Base-by-base conservation (phyloP, 352 stramenopile genomes). In the Aphanomyces cochlioides region DNA sequence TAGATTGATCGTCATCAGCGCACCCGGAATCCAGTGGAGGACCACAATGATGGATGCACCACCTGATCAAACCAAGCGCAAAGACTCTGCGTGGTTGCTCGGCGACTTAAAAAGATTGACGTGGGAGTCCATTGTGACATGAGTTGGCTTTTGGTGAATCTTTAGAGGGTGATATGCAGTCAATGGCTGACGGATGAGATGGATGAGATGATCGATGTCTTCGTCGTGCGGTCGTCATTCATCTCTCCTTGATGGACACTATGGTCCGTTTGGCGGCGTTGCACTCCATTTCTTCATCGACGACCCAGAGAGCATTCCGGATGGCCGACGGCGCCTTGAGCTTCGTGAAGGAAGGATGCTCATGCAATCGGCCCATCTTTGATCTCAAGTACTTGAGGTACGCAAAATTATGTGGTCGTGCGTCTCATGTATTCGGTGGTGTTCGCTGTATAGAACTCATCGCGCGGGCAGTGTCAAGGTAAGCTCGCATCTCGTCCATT, bases 351-450 rank as follows among this genome's bases (percentile, higher is more conserved):
- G 59, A 67, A 50, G 59, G 43, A 19, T 67, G 59, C 43, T 10
- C n/a, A 5, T 67, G 59, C 59, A 54, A 56, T 34, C 59, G 59
- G 17, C 59, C 59, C 4, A 19, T 67, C 12, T 67, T 67, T 36
- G 59, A 67, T 21, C 59, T 50, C 59, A 67, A 67, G 59, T 67
- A 67, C 43, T 45, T 67, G 41, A 48, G 59, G 59, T 67, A 67
- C 7, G 17, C n/a, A 15, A n/a, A 50, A 7, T 48, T 21, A 21
- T 8, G n/a, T 47, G n/a, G 10, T 19, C 5, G 3, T 15, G 39
- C 36, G 7, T 12, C 21, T 63, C 21, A 63, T 45, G 15, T 4
- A 13, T 53, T 10, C 21, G 13, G 10, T 5, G 5, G 57, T 40
- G 15, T 45, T 15, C 28, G 37, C 19, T 15, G 36, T n/a, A 3